Evolutionary conservation across 176 grass and related monocot species (phyloP), one percentile per base, ranked within the genome.

Genomic region (Cenchrus purpureus): DNA sequence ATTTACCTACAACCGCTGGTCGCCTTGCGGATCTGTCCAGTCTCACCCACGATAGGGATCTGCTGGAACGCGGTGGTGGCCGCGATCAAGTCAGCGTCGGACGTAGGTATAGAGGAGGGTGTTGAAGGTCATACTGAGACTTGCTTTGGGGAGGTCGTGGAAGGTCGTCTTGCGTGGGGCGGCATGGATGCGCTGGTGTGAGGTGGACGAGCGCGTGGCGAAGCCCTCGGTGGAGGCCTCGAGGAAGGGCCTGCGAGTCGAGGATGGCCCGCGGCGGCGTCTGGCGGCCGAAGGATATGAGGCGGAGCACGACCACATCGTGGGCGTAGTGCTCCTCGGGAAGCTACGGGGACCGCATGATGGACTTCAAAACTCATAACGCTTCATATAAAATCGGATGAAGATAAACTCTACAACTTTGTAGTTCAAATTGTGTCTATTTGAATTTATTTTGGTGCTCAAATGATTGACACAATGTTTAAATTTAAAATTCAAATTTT

Each of bases 151-250:
- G 1, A 97, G 88, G 6, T 68, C 63, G 5, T 3, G 43, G 79
- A 92, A 97, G 22, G 74, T 64, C 7, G 85, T 52, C 65, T 79
- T 2, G 87, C 91, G 3, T 86, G 79, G 73, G 79, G 73, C 11
- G 83, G 60, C 94, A 94, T 94, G 76, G 74, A 86, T 53, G 87
- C 91, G 17, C 56, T n/a, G n/a, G n/a, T n/a, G n/a, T n/a, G 50
- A 94, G 91, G 37, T 71, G 84, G 74, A 97, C 50, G 70, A 97
- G 70, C 82, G 89, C 29, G 53, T 28, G 42, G 85, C 79, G 34
- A 97, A 97, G 6, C 75, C 85, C 82, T 68, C 76, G 42, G 0
- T 17, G 15, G 71, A 77, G 79, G 60, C 1, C 19, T 86, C 79
- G 64, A 88, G 43, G 78, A 94, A 97, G 29, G 82, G 82, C 34